phyloP scores from a whole-genome alignment of 2,329 filamentous ascomycete species.

The Claviceps sp. region DNA sequence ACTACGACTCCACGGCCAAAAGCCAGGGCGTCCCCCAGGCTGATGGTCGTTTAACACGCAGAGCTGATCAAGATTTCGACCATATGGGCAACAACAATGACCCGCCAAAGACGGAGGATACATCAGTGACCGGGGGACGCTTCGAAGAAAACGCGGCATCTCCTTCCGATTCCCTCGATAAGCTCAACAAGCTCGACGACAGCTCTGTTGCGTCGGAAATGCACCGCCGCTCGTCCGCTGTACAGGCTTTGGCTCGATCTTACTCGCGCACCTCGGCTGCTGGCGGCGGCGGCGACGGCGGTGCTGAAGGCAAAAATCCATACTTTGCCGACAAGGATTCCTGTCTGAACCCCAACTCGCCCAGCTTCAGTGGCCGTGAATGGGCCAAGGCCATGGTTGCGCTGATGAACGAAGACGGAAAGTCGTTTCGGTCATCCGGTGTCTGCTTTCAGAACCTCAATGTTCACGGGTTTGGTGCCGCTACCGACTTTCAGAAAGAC shows the following conservation, averaged over 20 bases:
- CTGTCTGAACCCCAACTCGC: slow-evolving; percentile 38
- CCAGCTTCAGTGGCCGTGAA: slow-evolving; percentile 37
- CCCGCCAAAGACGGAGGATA: slow-evolving; percentile 20
- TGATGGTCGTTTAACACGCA: slow-evolving; percentile 12
- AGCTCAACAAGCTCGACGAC: slow-evolving; percentile 12
- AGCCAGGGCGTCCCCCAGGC: slow-evolving; percentile 24
- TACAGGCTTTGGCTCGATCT: slow-evolving; percentile 41
- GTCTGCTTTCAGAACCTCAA: slow-evolving; percentile 55
- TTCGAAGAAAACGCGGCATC: slow-evolving; percentile 17
- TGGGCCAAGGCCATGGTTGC: slow-evolving; percentile 50
- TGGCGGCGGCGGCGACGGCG: slow-evolving; percentile 7
- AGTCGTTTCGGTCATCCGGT: slow-evolving; percentile 45
- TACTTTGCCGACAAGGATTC: slow-evolving; percentile 36
- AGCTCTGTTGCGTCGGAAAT: slow-evolving; percentile 24
- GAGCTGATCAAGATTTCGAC: slow-evolving; percentile 11
- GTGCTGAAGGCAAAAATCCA: slow-evolving; percentile 26
- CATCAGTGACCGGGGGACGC: slow-evolving; percentile 23
- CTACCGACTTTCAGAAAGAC: slow-evolving; percentile 59
- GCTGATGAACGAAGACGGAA: slow-evolving; percentile 37
- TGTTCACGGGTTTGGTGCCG: slow-evolving; percentile 52
- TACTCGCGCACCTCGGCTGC: slow-evolving; percentile 36
- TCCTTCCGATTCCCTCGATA: slow-evolving; percentile 16
- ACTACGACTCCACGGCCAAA: slow-evolving; percentile 35
- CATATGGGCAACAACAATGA: slow-evolving; percentile 14
- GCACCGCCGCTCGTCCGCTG: slow-evolving; percentile 35